phyloP scores from a whole-genome alignment of 2,329 filamentous ascomycete species.

The Curvularia verruculosa region DNA sequence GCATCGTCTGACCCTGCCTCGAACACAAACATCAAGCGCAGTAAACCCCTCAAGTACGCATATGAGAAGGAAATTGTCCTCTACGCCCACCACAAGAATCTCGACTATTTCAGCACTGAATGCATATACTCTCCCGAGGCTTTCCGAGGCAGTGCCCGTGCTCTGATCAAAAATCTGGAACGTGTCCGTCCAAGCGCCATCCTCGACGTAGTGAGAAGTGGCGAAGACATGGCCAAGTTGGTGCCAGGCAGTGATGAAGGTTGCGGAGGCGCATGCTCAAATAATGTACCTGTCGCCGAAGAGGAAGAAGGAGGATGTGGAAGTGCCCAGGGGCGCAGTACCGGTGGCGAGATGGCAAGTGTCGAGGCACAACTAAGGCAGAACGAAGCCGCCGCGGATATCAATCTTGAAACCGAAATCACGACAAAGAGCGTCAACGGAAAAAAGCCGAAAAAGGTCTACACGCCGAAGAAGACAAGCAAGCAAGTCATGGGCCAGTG shows the following conservation, averaged over 20 bases:
- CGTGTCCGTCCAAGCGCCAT: constrained; percentile 93
- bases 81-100: constrained; percentile 93
- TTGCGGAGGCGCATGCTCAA: constrained; percentile 40
- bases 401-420: constrained; percentile 71
- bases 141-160: constrained; percentile 89
- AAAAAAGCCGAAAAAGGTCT: constrained; percentile 32
- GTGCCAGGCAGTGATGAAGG: constrained; percentile 63
- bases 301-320: constrained; percentile 77
- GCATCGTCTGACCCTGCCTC: constrained; percentile 62
- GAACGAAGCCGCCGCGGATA: constrained; percentile 64
- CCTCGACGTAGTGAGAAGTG: constrained; percentile 89
- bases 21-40: constrained; percentile 85
- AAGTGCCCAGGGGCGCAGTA: constrained; percentile 67
- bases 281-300: constrained; percentile 51
- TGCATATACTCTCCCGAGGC: constrained; percentile 98
- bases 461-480: constrained; percentile 38
- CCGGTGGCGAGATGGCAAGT: constrained; percentile 78
- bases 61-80: constrained; percentile 99
- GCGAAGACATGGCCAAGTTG: constrained; percentile 94
- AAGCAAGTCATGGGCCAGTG: constrained; percentile 82
- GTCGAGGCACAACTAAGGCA: constrained; percentile 76
- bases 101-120: constrained; percentile 98
- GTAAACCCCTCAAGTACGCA: constrained; percentile 96
- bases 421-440: constrained; percentile 38
- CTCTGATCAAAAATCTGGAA: constrained; percentile 93